Percentiles rank a stretch among this genome's conserved stretches.
These are phyloP conservation scores for Gossypium thurberi DNA, from an alignment of 345 rosid species.

Conservation along the genomic window DNA sequence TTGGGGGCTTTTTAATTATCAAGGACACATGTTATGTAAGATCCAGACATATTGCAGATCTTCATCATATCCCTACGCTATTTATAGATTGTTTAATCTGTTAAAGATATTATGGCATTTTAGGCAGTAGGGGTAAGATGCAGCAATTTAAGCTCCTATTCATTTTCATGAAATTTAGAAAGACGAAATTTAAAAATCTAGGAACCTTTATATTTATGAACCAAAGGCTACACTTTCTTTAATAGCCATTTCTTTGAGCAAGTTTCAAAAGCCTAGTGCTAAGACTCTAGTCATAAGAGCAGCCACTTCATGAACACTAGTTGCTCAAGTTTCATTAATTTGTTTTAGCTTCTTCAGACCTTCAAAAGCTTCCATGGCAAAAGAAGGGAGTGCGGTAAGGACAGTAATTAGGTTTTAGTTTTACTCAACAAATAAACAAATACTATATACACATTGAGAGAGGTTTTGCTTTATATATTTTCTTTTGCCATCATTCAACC, in stretches of 20 bases:
- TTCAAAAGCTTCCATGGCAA: background rate
- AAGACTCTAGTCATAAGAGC: background rate
- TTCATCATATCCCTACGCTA: background rate
- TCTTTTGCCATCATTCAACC: background rate
- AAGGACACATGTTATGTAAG: background rate
- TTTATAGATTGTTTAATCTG: background rate
- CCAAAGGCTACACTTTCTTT: background rate
- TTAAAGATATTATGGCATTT: background rate
- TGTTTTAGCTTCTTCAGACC: background rate
- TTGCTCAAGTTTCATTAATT: background rate
- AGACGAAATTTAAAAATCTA: background rate
- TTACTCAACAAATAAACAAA: background rate
- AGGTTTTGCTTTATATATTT: slow-evolving; percentile 4
- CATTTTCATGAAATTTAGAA: background rate
- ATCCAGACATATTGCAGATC: background rate
- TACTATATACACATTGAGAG: background rate
- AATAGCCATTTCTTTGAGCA: background rate
- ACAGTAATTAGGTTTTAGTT: background rate
- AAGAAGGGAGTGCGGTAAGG: background rate
- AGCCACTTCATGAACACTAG: background rate
- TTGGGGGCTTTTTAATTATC: background rate
- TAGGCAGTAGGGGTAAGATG: background rate
- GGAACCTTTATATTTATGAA: background rate
- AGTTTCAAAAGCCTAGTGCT: background rate
- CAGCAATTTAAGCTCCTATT: background rate